Evolutionary conservation across 495 filamentous ascomycete genomes (phyloP).

Genomic region (Penicilliopsis zonata): DNA sequence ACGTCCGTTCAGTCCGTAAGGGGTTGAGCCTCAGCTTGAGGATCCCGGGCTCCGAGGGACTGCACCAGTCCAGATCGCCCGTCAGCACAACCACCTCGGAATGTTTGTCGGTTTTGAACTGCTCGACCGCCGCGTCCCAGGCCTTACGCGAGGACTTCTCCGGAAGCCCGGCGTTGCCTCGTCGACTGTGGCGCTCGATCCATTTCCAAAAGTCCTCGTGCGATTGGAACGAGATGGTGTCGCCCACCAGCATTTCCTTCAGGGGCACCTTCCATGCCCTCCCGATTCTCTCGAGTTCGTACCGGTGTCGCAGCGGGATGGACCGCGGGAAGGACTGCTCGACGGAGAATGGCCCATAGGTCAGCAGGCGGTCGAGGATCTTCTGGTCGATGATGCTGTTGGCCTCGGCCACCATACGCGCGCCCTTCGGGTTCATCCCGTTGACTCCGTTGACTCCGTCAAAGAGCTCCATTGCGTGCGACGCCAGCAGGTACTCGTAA

Average conservation of each 20-base stretch:
- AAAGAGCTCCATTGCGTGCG: too few relatives aligned
- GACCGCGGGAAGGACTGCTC: constrained; percentile 13
- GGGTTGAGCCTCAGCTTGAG: constrained; percentile 31
- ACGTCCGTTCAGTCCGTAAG: constrained; percentile 29
- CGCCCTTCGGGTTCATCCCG: too few relatives aligned
- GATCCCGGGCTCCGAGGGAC: constrained; percentile 20
- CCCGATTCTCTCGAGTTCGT: constrained; percentile 31
- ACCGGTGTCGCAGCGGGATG: constrained; percentile 29
- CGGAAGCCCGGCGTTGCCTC: constrained; percentile 18
- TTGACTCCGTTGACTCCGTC: too few relatives aligned
- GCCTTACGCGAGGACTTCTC: constrained; percentile 24
- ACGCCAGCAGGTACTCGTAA: constrained; percentile 23
- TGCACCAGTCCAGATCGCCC: constrained; percentile 29
- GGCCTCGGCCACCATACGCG: too few relatives aligned
- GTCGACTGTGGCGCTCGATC: constrained; percentile 18
- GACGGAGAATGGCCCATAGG: constrained; percentile 23
- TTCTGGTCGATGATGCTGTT: not conserved
- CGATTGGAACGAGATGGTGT: constrained; percentile 11
- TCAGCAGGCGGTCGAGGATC: constrained; percentile 17
- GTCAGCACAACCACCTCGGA: constrained; percentile 31
- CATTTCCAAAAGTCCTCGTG: constrained; percentile 30
- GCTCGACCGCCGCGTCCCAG: constrained; percentile 27
- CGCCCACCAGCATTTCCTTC: constrained; percentile 16
- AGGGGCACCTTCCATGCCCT: constrained; percentile 23
- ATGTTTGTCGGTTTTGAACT: constrained; percentile 22